phyloP scores from a whole-genome alignment of 306 rosid species.

The Cicer bijugum region DNA sequence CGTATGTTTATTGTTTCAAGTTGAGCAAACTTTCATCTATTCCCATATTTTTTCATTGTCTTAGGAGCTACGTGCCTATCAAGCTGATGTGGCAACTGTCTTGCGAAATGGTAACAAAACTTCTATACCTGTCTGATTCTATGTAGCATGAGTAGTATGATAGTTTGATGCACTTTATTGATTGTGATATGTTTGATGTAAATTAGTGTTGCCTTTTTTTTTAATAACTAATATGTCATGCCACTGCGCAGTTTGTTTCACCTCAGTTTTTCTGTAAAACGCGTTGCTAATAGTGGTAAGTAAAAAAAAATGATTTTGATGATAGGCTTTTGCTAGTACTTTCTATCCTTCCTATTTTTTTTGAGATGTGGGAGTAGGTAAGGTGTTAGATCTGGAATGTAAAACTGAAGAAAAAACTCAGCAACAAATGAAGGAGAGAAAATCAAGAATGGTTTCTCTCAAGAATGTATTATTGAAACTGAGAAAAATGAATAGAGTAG shows the following conservation, averaged over 20 bases:
- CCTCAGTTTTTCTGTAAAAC: not conserved
- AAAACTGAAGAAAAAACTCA: no score
- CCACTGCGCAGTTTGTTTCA: constrained; percentile 21
- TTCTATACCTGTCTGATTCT: constrained; percentile 25
- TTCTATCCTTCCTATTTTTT: constrained; percentile 3
- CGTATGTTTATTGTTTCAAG: constrained; percentile 35
- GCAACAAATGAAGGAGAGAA: no score
- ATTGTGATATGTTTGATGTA: constrained; percentile 29
- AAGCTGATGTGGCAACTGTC: constrained; percentile 93
- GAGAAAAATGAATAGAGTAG: no score
- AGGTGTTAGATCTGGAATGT: not conserved
- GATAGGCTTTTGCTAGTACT: constrained; percentile 26
- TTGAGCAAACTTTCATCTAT: constrained; percentile 41
- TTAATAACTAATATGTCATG: constrained; percentile 11
- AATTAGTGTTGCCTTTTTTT: constrained; percentile 11
- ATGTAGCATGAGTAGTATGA: constrained; percentile 23
- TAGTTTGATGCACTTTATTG: constrained; percentile 38
- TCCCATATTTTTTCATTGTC: constrained; percentile 38
- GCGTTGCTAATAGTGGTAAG: constrained; percentile 23
- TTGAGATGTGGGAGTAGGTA: not conserved
- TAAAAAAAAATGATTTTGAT: constrained; percentile 1
- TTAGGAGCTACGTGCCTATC: constrained; percentile 98
- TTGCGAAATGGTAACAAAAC: constrained; percentile 78
- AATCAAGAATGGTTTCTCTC: no score
- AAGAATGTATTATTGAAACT: no score